These are phyloP conservation scores for Cladochytrium replicatum DNA, from an alignment of 192 early-diverging fungal species.

Conservation along the genomic window DNA sequence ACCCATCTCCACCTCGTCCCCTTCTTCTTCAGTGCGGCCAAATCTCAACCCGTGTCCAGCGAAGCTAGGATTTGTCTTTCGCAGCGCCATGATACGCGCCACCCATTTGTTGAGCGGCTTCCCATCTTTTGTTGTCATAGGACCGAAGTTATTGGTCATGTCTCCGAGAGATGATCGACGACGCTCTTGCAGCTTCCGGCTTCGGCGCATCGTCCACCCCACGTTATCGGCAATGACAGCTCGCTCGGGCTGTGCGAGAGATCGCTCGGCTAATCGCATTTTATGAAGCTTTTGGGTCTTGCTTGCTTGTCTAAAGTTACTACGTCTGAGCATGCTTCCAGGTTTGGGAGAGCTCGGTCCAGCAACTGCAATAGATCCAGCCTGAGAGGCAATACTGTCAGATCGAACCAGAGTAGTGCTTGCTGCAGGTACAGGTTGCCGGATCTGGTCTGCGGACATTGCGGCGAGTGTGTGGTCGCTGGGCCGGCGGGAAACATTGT, in stretches of 20 bases:
- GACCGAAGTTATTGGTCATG: neutral
- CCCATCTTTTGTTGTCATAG: neutral
- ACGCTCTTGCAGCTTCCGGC: neutral
- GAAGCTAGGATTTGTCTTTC: neutral
- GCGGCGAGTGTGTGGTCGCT: too few relatives aligned
- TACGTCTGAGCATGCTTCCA: too few relatives aligned
- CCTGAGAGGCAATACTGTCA: too few relatives aligned
- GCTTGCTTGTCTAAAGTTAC: neutral
- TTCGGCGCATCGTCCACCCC: neutral
- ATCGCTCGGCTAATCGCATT: neutral
- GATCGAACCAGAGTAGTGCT: too few relatives aligned
- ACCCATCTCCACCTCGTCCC: too few relatives aligned
- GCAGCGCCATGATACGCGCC: neutral
- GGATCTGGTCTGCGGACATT: too few relatives aligned
- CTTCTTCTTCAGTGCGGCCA: too few relatives aligned
- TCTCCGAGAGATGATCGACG: neutral
- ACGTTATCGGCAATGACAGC: neutral
- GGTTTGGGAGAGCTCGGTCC: too few relatives aligned
- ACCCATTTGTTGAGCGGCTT: neutral
- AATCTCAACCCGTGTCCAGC: too few relatives aligned
- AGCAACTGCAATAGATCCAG: too few relatives aligned
- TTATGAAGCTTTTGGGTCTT: neutral
- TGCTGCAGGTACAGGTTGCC: too few relatives aligned
- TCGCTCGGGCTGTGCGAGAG: neutral
- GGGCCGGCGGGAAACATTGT: too few relatives aligned